Base-by-base conservation (phyloP, 768 basidiomycete species). In the Tephrocybe rancida region DNA sequence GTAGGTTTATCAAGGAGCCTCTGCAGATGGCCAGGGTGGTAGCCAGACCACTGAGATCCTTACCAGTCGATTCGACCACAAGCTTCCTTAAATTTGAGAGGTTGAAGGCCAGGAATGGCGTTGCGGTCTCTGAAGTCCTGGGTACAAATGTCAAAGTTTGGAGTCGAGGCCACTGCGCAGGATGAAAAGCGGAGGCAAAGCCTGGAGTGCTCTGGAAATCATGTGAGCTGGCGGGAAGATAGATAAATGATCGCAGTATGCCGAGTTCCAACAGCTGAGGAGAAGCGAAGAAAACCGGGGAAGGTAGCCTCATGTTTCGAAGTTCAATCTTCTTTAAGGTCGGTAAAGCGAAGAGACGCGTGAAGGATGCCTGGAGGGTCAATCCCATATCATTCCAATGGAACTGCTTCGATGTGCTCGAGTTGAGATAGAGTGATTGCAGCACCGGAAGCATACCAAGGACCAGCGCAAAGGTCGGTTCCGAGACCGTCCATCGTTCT, bases 391-490 rank as follows among this genome's bases (percentile, higher is more conserved):
- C 30, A 16, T 26, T n/a, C 53, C 53, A 54, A 0, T 32, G 5
- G 4, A 46, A 11, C 1, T 24, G n/a, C 13, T 25, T 14, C n/a
- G 27, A 10, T 2, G 52, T n/a, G 37, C 44, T 48, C 13, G 46
- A 54, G 26, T 34, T 43, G 9, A 54, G 24, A 37, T 42, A 34
- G 8, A 54, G 27, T 4, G 18, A 18, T 22, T 54, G 19, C 43
- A 54, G 19, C n/a, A 41, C 53, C 3, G 53, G 39, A 6, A 54
- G 41, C 53, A 48, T 8, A 38, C 48, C 46, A 32, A 54, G 53
- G 47, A 54, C 39, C 14, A 4, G 39, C 9, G 38, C 46, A 19
- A 54, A 32, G 4, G 53, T 43, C 35, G 46, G 47, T 27, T 54
- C 53, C 6, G 47, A 25, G 18, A 34, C 6, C 10, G 32, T 18